A percentile compares a stretch with the other conserved stretches of the same genome.
These are phyloP conservation scores for Angophora floribunda DNA, from an alignment of 345 rosid genomes.

Conservation along the genomic window DNA sequence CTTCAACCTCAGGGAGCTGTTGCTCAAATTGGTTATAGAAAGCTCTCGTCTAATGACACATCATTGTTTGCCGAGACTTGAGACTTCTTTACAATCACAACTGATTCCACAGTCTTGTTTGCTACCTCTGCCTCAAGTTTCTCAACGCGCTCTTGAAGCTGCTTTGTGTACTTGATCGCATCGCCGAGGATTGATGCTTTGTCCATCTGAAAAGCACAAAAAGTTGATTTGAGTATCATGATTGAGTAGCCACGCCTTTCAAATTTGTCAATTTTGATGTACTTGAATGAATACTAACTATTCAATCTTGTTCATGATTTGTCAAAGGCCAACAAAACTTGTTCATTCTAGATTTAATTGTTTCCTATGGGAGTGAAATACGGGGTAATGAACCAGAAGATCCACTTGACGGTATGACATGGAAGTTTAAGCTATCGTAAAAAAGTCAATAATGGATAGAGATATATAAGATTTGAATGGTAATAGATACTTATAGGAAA, in stretches of 20 bases:
- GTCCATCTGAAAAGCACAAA: slow-evolving; percentile 33
- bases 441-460: neutral
- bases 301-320: neutral
- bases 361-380: neutral
- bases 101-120: slow-evolving; percentile 38
- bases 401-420: no score
- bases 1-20: slow-evolving; percentile 58
- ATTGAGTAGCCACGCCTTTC: neutral
- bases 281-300: neutral
- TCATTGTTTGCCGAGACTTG: slow-evolving; percentile 24
- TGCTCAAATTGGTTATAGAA: slow-evolving; percentile 3
- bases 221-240: neutral
- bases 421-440: neutral
- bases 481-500: neutral
- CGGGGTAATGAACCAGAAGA: neutral
- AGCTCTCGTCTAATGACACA: slow-evolving; percentile 20
- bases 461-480: neutral
- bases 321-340: neutral
- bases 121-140: slow-evolving; percentile 41
- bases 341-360: neutral
- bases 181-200: slow-evolving; percentile 64
- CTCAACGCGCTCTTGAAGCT: slow-evolving; percentile 56
- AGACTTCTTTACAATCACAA: slow-evolving; percentile 37
- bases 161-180: slow-evolving; percentile 43
- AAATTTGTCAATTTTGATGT: neutral